Evolutionary conservation across 2,329 filamentous ascomycete species (phyloP), one percentile per base, ranked within the genome.

Genomic region (Verticillium isaacii): DNA sequence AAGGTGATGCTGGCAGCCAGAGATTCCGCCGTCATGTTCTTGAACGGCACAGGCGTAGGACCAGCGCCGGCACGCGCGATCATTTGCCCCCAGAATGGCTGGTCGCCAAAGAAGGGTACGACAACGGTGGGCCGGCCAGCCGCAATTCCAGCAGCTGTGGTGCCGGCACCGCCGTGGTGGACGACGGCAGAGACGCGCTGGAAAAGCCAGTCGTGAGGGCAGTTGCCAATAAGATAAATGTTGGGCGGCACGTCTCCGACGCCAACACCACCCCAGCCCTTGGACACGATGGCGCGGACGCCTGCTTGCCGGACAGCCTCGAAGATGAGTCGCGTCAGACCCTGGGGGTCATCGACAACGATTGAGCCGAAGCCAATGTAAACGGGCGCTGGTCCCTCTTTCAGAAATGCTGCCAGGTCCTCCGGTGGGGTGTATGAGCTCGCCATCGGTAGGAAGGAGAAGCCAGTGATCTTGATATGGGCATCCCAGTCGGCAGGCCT

Each of bases 321-420:
- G 57, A 89, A 83, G 50, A 89, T 84, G 62, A 86, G 77, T 2
- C 77, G 69, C 0, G 85, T 88, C 39, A 89, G 80, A 0, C 73
- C 74, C 39, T 85, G 79, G 0, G 86, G 84, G 60, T 89, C 80
- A 56, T 88, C 84, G 0, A 89, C 81, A 2, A 90, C 87, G 55
- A 90, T 90, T 0, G 84, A 87, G 1, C 87, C 87, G 65, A 89
- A 90, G 0, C 87, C 87, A 55, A 89, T 83, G 67, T 90, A 89
- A 0, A 89, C 78, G 0, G 88, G 88, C 1, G 85, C 75, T 2
- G 85, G 80, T 0, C 87, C 86, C 0, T 75, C 75, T 32, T 80
- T 75, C 1, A 89, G 74, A 62, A 89, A 89, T 0, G 73, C 70
- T 0, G 75, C 73, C 4, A 90, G 73, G 17, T 86, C 84, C 0